phyloP scores from a whole-genome alignment of 2,329 filamentous ascomycete genomes.

The Annulohypoxylon truncatum region DNA sequence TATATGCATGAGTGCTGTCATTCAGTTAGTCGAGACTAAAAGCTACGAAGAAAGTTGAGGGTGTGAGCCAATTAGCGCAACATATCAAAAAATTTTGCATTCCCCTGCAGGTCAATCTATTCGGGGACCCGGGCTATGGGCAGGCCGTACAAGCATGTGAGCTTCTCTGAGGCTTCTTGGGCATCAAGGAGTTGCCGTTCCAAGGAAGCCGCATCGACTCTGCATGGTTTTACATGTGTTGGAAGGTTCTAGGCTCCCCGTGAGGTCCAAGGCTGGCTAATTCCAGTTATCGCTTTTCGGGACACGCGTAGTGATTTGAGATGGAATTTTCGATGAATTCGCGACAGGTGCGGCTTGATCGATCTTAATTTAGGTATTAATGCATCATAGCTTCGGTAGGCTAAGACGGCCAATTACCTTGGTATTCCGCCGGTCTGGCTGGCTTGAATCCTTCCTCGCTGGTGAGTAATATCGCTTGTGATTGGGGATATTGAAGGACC shows the following conservation, averaged over 20 bases:
- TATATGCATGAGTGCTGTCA: slow-evolving; percentile 19
- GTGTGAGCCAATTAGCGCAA: slow-evolving; percentile 24
- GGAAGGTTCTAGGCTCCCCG: slow-evolving; percentile 34
- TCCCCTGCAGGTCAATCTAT: slow-evolving; percentile 23
- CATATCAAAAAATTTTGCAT: slow-evolving; percentile 22
- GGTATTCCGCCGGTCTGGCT: slow-evolving; percentile 31
- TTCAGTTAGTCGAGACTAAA: slow-evolving; percentile 1
- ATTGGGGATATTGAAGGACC: slow-evolving; percentile 23
- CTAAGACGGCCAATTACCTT: slow-evolving; percentile 36
- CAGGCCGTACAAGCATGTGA: slow-evolving; percentile 28
- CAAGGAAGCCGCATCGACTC: slow-evolving; percentile 29
- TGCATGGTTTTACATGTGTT: slow-evolving; percentile 25
- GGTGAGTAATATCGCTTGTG: slow-evolving; percentile 11
- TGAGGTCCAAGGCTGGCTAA: not conserved
- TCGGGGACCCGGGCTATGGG: slow-evolving; percentile 19
- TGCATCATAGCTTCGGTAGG: slow-evolving; percentile 30
- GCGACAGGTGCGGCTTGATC: slow-evolving; percentile 34
- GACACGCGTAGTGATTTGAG: slow-evolving; percentile 4
- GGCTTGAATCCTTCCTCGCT: slow-evolving; percentile 3
- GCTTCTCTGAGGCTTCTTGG: slow-evolving; percentile 22
- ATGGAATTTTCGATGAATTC: slow-evolving; percentile 12
- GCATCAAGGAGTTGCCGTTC: slow-evolving; percentile 31
- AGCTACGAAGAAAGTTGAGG: slow-evolving; percentile 3
- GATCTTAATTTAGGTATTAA: slow-evolving; percentile 39
- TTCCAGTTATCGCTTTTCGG: slow-evolving; percentile 3